Evolutionary conservation across 495 filamentous ascomycete species (phyloP).

Genomic region (Hypoxylon trugodes): DNA sequence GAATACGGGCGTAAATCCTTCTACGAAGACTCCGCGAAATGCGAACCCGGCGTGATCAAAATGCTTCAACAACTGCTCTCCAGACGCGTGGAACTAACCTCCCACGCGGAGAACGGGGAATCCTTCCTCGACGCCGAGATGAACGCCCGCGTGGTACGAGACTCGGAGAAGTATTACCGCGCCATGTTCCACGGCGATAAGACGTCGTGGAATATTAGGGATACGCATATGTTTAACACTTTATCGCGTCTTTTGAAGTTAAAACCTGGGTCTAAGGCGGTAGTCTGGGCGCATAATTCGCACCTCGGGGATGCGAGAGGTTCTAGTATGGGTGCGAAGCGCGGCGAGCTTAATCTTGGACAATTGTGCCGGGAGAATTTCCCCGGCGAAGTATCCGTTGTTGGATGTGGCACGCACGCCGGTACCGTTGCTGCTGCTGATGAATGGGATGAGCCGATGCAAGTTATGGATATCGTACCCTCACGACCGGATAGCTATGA

Average conservation of each 20-base stretch:
- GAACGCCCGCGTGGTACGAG: constrained; percentile 60
- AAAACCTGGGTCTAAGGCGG: constrained; percentile 51
- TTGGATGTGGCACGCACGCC: constrained; percentile 62
- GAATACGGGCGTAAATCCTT: constrained; percentile 53
- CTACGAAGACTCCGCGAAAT: constrained; percentile 51
- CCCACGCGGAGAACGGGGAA: constrained; percentile 50
- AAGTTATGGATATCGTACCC: constrained; percentile 35
- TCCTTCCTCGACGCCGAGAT: constrained; percentile 59
- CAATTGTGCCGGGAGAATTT: constrained; percentile 61
- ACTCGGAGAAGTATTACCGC: constrained; percentile 63
- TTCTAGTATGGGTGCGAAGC: constrained; percentile 57
- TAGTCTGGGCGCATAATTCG: constrained; percentile 67
- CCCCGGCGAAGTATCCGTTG: constrained; percentile 54
- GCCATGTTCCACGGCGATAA: constrained; percentile 63
- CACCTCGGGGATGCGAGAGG: constrained; percentile 62
- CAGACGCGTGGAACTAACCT: constrained; percentile 51
- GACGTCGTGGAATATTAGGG: constrained; percentile 61
- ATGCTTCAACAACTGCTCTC: constrained; percentile 57
- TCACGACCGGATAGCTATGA: constrained; percentile 48
- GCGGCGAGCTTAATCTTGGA: constrained; percentile 62
- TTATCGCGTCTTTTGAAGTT: constrained; percentile 54
- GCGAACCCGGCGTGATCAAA: constrained; percentile 54
- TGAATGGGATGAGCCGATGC: constrained; percentile 54
- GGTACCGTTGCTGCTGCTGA: constrained; percentile 63
- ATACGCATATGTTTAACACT: constrained; percentile 63